Evolutionary conservation across 352 stramenopile species (phyloP).

Genomic region (Plasmopara viticola): DNA sequence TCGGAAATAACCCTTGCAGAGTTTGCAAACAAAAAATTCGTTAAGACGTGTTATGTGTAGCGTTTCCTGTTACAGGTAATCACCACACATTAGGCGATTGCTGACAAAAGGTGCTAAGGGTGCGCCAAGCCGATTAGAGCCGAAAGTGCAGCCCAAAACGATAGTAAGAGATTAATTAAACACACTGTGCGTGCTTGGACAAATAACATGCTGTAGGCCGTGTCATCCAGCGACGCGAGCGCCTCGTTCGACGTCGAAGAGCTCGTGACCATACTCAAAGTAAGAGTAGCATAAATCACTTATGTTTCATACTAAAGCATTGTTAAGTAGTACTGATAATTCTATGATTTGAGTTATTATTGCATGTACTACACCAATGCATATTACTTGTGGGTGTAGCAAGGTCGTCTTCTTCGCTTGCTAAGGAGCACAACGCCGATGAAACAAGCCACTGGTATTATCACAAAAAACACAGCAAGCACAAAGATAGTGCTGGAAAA

Average conservation of each 20-base stretch:
- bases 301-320: neutral
- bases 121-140: neutral
- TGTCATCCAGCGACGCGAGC: slow-evolving; percentile 16
- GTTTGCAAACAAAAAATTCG: slow-evolving; percentile 49
- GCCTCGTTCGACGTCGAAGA: slow-evolving; percentile 10
- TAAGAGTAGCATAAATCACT: slow-evolving; percentile 1
- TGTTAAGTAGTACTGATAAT: slow-evolving; percentile 2
- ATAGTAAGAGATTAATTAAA: neutral
- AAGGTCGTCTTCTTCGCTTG: slow-evolving; percentile 11
- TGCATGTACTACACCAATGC: neutral
- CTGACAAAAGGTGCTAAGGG: too few relatives aligned
- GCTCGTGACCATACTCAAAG: slow-evolving; percentile 13
- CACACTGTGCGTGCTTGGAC: slow-evolving; percentile 35
- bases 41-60: slow-evolving; percentile 44
- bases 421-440: slow-evolving; percentile 22
- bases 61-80: slow-evolving; percentile 28
- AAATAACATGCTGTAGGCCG: slow-evolving; percentile 26
- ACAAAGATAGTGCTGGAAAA: slow-evolving; percentile 20
- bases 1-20: slow-evolving; percentile 66
- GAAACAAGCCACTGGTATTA: slow-evolving; percentile 15
- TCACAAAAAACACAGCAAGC: slow-evolving; percentile 20
- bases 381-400: slow-evolving; percentile 6
- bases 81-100: slow-evolving; percentile 11
- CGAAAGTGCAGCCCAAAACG: neutral
- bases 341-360: too few relatives aligned